Evolutionary conservation across 2,329 filamentous ascomycete species (phyloP), one percentile per base, ranked within the genome.

Genomic region (Lasiodiplodia theobromae): DNA sequence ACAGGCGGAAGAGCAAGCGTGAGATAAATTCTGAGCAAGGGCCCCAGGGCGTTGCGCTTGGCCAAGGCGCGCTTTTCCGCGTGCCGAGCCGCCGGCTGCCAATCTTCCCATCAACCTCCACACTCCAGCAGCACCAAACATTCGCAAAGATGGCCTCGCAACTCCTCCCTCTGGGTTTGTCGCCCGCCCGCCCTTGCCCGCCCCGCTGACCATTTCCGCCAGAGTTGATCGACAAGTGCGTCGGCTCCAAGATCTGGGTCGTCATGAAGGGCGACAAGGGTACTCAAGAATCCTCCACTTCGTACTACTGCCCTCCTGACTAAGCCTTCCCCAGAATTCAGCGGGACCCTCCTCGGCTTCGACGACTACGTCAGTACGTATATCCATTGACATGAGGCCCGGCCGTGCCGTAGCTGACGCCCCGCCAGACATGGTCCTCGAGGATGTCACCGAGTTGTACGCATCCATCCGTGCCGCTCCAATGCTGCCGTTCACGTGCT

Each of bases 221-320:
- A 97, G 96, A 99, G 83, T 89, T 99, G 78, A 98, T 99, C 81
- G 96, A 99, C 85, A 97, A 97, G 83, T 99, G 96, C 79, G 94
- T 99, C 73, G 96, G 96, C 71, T 98, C 94, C 67, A 92, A 91
- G 76, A 98, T 99, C 81, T 97, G 95, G 94, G 94, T 99, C 71
- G 89, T 99, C 76, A 99, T 99, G 96, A 99, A 99, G 83, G 93
- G 94, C 73, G 96, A 98, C 79, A 98, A 97, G 86, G 96, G 96
- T 97, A 82, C 70, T 69, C 51, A 49, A 44, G 37, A 72, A 44
- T 71, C 47, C 51, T 72, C 47, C 34, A 34, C 51, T 23, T 58
- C 34, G 16, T 53, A 49, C 54, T 31, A 25, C 25, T 4, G 12
- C 34, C 18, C 34, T 44, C n/a, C 21, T 63, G 47, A 68, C 66